Percentiles rank a stretch among this genome's conserved stretches.
Evolutionary conservation across 306 rosid genomes (phyloP).

Genomic region (Vigna angularis): DNA sequence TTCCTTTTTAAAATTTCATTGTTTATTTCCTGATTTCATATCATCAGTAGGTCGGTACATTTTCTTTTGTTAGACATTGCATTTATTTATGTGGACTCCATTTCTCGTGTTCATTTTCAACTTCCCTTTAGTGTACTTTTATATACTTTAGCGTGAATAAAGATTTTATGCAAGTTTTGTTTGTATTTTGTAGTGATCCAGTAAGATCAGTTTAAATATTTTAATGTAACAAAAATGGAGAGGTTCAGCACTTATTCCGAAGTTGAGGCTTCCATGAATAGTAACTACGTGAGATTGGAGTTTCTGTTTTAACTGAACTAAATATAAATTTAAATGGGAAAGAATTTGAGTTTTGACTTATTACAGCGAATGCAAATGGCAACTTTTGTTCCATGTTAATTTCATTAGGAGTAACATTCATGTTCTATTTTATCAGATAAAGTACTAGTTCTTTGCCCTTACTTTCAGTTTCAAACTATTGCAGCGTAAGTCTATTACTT

Average conservation of each 20-base stretch:
- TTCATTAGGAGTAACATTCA: not conserved
- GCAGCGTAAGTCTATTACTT: not conserved
- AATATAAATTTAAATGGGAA: not conserved
- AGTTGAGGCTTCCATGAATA: not conserved
- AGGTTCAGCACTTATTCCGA: not conserved
- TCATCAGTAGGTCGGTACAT: not conserved
- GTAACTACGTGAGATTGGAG: not conserved
- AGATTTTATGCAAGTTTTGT: slow-evolving; percentile 23
- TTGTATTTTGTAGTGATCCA: not conserved
- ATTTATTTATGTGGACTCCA: slow-evolving; percentile 6
- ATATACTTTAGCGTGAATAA: not conserved
- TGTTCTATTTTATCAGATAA: slow-evolving; percentile 9
- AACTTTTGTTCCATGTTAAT: not conserved
- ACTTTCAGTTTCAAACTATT: slow-evolving; percentile 16
- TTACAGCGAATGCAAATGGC: not conserved
- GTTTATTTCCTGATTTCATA: slow-evolving; percentile 23
- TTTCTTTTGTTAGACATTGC: not conserved
- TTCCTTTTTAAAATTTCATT: not conserved
- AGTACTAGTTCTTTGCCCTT: not conserved
- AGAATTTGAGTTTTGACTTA: slow-evolving; percentile 8
- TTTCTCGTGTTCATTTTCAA: not conserved
- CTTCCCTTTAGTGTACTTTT: not conserved
- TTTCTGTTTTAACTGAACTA: slow-evolving; percentile 23
- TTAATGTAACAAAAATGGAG: slow-evolving; percentile 11
- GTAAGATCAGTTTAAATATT: not conserved